Base-by-base conservation (phyloP, 140 eudicot species). In the Flaveria floridana region DNA sequence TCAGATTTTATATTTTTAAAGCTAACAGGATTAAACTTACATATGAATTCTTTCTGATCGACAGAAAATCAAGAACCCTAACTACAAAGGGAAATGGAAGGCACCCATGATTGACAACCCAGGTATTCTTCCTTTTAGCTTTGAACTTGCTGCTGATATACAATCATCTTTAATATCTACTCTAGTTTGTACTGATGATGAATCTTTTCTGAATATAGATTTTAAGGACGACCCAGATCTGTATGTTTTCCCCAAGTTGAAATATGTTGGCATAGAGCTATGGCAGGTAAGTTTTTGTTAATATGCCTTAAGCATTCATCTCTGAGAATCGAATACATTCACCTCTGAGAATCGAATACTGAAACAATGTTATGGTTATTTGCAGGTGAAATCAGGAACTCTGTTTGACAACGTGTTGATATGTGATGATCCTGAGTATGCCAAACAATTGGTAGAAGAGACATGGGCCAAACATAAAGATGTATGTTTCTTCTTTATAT, bases 81-180 rank as follows among this genome's bases (percentile, higher is more conserved):
- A 89, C 96, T 93, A 80, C 89, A 82, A 86, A 84, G 98, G 98
- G 44, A 93, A 93, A 78, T 93, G 98, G 98, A 90, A 93, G 93
- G 98, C 97, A 71, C 97, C 98, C 28, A 66, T 82, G 98, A 93
- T 93, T 84, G 98, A 88, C 81, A 93, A 93, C 91, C 98, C 98
- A 78, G 97, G 98, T 88, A 25, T 44, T 6, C 68, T 9, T 71
- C 53, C 20, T 1, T 66, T 63, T 65, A 30, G 12, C 37, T 55
- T 15, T 77, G 0, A 69, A 19, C 16, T 34, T 37, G 3, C 48
- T 26, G 9, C 53, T 4, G 5, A 44, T 48, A 63, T 75, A 34
- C 37, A 11, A 13, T 10, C 65, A 21, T 58, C 16, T 68, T 7
- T n/a, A 21, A 0, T 59, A 28, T 23, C 48, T 12, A 20, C 52